Evolutionary conservation across 2,329 filamentous ascomycete species (phyloP), one percentile per base, ranked within the genome.

Genomic region (Cytospora chrysosperma): DNA sequence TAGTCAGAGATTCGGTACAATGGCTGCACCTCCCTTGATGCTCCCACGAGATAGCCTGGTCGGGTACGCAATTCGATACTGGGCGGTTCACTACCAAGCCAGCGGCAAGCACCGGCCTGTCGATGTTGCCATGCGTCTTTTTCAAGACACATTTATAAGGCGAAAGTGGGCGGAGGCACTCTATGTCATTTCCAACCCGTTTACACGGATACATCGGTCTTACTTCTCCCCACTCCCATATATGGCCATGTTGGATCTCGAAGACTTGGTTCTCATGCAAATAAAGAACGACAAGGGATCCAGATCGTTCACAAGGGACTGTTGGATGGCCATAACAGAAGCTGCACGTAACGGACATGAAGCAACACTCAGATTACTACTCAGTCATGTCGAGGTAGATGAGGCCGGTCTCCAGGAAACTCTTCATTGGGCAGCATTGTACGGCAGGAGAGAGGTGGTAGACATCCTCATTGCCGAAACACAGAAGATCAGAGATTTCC

Each of bases 201-300:
- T 57, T 15, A 57, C 55, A 2, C 37, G 55, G 37, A 57, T 49
- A 12, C 37, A 49, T 4, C 27, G 8, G 13, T 37, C 30, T 2
- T 57, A 57, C 12, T 13, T 57, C 1, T 57, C 55, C 7, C 24
- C 55, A 21, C 12, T 57, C 12, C 55, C 55, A 12, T 57, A 57
- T 26, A 57, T 57, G 55, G 37, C 55, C 17, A 57, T 57, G 55
- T 32, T 57, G 10, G 55, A 34, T 8, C 55, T 57, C 17, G 55
- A 57, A 12, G 55, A 57, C n/a, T 40, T 57, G 9, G 37, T 57
- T 8, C 55, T 6, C 19, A 10, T 5, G 9, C 26, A 47, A 6
- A 57, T 57, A 4, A 17, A 57, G 24, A 15, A 13, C 8, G 37
- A 24, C 1, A 24, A 13, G 2, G 13, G 17, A 15, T 5, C 3